Base-by-base conservation (phyloP, 2,329 filamentous ascomycete species). In the Colletotrichum sp. region DNA sequence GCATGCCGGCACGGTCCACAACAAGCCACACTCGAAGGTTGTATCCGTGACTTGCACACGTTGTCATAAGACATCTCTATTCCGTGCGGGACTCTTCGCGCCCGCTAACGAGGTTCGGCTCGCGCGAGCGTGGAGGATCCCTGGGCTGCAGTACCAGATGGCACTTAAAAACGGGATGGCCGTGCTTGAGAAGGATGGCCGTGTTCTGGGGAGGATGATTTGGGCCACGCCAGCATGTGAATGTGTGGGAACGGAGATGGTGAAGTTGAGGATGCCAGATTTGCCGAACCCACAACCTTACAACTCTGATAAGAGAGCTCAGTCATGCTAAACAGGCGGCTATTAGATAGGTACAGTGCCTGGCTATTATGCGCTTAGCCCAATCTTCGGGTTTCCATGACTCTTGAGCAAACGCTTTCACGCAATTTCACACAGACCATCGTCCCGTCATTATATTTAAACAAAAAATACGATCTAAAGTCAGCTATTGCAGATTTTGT, bases 221-320 rank as follows among this genome's bases (percentile, higher is more conserved):
- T 57, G 0, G 78, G 78, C 1, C 79, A 81, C 39, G 81, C 83
- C 28, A 30, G 18, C 12, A 55, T 30, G 59, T 49, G 65, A 10
- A 7, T 39, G 16, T 18, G 24, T 6, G 36, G 49, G 13, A 75
- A 44, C 79, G 55, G 34, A 85, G 79, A 26, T 75, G 73, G 7
- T 66, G 60, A 64, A 30, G 12, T 59, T 82, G 2, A 79, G 60
- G 24, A 65, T 44, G 36, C 75, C 81, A 77, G 79, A 79, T 2
- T n/a, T 60, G 15, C 52, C 52, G 0, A 18, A 57, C 24, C 52
- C 52, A 5, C 52, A 26, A 26, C 52, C 52, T 8, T 26, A 57
- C 39, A 44, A 6, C 15, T 36, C 3, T 36, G 13, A 13, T 36
- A 4, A 16, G 13, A 36, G 34, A 36, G 6, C 34, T 36, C 34